phyloP scores from a whole-genome alignment of 768 basidiomycete species.

The Sistotremastrum suecicum region DNA sequence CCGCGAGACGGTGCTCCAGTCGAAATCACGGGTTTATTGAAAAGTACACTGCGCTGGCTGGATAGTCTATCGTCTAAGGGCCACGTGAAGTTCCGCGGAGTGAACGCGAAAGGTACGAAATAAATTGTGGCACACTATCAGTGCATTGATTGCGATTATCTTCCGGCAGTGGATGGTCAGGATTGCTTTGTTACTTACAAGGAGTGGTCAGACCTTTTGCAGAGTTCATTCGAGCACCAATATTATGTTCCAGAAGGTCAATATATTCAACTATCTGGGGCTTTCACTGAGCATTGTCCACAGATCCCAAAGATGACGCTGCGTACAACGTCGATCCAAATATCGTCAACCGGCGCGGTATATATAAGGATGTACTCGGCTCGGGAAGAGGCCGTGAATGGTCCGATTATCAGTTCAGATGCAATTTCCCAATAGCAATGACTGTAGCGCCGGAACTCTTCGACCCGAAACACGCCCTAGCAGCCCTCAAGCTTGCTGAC shows the following conservation, averaged over 20 bases:
- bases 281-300: background rate
- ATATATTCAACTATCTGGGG: constrained; percentile 10
- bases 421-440: constrained; percentile 95
- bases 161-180: constrained; percentile 47
- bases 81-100: constrained; percentile 83
- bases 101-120: constrained; percentile 58
- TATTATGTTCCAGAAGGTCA: constrained; percentile 81
- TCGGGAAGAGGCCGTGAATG: constrained; percentile 80
- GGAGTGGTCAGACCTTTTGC: constrained; percentile 80
- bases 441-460: constrained; percentile 94
- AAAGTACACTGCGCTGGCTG: constrained; percentile 89
- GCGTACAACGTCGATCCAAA: constrained; percentile 55
- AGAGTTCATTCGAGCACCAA: constrained; percentile 73
- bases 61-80: constrained; percentile 45
- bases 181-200: constrained; percentile 67
- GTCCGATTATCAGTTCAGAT: constrained; percentile 93
- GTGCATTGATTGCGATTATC: background rate
- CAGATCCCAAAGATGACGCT: constrained; percentile 59
- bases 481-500: constrained; percentile 70
- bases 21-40: constrained; percentile 87
- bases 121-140: background rate
- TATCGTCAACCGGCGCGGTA: constrained; percentile 79
- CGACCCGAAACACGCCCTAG: constrained; percentile 62
- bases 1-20: constrained; percentile 93
- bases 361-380: constrained; percentile 97